Evolutionary conservation across 2,329 filamentous ascomycete species (phyloP), one percentile per base, ranked within the genome.

Genomic region (Colletotrichum sidae): DNA sequence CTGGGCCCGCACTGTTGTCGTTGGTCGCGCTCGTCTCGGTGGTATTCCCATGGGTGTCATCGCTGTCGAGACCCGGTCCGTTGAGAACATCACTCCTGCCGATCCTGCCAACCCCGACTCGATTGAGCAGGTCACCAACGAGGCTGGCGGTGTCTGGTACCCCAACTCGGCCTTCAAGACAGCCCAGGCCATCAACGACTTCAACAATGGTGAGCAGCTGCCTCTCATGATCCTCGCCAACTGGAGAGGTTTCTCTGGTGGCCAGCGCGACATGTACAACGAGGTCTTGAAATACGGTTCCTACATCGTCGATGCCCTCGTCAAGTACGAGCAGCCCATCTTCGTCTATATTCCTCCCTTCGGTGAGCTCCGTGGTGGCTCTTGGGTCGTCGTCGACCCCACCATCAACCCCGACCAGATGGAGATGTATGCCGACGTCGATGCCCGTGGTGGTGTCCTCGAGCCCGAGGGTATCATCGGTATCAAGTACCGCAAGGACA

Each of bases 141-240:
- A 99, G 83, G 96, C 96, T 69, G 96, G 96, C 84, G 96, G 96
- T 83, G 96, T 99, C 35, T 99, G 96, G 96, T 99, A 98, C 83
- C 96, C 96, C 76, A 99, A 99, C 88, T 98, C 95, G 10, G 96
- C 96, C 33, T 99, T 95, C 90, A 99, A 99, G 92, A 99, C 96
- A 68, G 96, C 96, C 3, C 96, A 99, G 81, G 96, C 96, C 61
- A 97, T 99, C 83, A 94, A 92, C 74, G 96, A 99, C 84, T 99
- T 99, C 88, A 99, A 99, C 88, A 89, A 97, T 71, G 96, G 96
- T 78, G 96, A 99, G 83, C 96, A 99, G 84, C 86, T 99, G 75
- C 96, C 96, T 62, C 84, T 99, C 70, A 98, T 99, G 94, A 99
- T 99, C 77, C 89, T 99, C 69, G 96, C 96, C 81, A 99, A 99